Conservation (phyloP, 2,329 filamentous ascomycete species). For the Claviceps sp. region DNA sequence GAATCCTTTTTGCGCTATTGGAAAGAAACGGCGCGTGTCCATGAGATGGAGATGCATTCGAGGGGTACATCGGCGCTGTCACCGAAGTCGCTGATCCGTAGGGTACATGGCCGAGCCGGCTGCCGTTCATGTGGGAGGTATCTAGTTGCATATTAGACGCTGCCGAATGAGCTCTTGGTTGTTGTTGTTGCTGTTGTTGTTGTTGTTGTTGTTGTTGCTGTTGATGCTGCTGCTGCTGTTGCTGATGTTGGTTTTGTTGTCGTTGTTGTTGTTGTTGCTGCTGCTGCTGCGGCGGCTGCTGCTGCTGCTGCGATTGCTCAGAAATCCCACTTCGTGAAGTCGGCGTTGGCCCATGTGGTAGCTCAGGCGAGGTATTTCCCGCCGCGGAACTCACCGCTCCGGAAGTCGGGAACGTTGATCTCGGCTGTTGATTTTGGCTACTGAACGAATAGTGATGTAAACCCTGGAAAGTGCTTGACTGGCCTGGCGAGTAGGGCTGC, state of each 20-base stretch:
- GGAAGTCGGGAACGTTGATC: constrained; percentile 34
- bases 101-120: constrained; percentile 38
- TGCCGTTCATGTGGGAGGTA: constrained; percentile 37
- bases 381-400: constrained; percentile 22
- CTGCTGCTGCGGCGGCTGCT: constrained; percentile 19
- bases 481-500: constrained; percentile 44
- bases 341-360: constrained; percentile 20
- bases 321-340: constrained; percentile 21
- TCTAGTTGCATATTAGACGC: constrained; percentile 38
- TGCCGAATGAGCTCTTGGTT: constrained; percentile 19
- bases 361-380: constrained; percentile 31
- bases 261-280: neutral
- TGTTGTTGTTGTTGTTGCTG: constrained; percentile 28
- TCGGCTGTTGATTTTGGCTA: constrained; percentile 15
- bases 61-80: constrained; percentile 38
- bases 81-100: constrained; percentile 37
- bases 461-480: constrained; percentile 13
- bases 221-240: constrained; percentile 11
- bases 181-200: constrained; percentile 6
- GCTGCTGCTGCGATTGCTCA: constrained; percentile 25
- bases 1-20: constrained; percentile 34
- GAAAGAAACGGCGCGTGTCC: constrained; percentile 18
- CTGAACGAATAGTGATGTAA: constrained; percentile 7
- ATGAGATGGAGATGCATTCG: constrained; percentile 29
- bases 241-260: neutral